Evolutionary conservation across 2,329 filamentous ascomycete species (phyloP), one percentile per base, ranked within the genome.

Genomic region (Talaromyces sp.): DNA sequence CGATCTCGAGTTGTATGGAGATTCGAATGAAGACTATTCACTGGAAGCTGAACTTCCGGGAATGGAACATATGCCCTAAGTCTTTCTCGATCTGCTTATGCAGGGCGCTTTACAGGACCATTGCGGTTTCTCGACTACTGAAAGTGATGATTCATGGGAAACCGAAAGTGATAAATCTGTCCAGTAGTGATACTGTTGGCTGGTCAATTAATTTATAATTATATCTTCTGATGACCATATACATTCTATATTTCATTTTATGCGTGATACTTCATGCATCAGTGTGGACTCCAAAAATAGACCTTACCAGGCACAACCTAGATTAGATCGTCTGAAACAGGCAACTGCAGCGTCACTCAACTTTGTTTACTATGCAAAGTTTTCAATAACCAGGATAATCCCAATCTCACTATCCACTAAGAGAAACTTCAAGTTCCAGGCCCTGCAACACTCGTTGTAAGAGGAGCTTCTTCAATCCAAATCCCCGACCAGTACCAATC

Each of bases 401-500:
- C n/a, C n/a, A n/a, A n/a, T n/a, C n/a, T n/a, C n/a, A n/a, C n/a
- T n/a, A n/a, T n/a, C n/a, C n/a, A n/a, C n/a, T n/a, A 31, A 31
- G 9, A 27, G 35, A 9, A 8, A 21, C 24, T 46, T 46, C 11
- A 46, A 24, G 43, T 21, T 24, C 24, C 49, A 10, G 74, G 70
- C 7, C 75, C 74, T 9, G 69, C 72, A 64, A 81, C 71, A 2
- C 62, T 63, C 13, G 73, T 76, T 4, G 73, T 81, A 35, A 81
- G 61, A 1, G 75, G 69, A 3, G 84, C 86, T 53, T 77, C 80
- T 80, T 91, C 88, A 55, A 90, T 80, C 67, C 89, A 91, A 3
- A 89, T 85, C 9, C 88, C 87, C 3, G 84, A 87, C 75, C 89
- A 90, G 71, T 84, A 89, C 78, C 87, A 86, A 69, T 90, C 87